Base-by-base conservation (phyloP, 2,329 filamentous ascomycete genomes). In the Aspergillus sp. region DNA sequence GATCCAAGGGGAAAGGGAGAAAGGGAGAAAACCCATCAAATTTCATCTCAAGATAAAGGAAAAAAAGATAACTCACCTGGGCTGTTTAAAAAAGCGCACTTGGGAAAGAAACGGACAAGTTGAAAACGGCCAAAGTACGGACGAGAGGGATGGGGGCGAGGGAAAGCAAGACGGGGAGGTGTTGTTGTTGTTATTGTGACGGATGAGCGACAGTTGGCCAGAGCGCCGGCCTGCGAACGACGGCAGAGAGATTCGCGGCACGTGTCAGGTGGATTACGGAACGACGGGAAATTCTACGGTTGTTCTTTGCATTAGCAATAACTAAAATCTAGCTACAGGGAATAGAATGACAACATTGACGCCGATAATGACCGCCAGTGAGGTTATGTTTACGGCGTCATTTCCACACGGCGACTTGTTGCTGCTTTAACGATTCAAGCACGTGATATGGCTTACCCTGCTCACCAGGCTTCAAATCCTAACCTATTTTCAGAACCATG, bases 181-280 rank as follows among this genome's bases (percentile, higher is more conserved):
- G 46, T 52, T 55, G 52, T 43, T 40, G 51, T 49, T 52, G 52
- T 54, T 48, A 46, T 48, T 45, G 44, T 52, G 51, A 40, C 33
- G 30, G 34, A 40, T 29, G 48, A 44, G 54, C 56, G 57, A 60
- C 57, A 62, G 52, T 53, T 61, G 62, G 59, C 59, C 62, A 62
- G 57, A 64, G 56, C 57, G 54, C 19, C 19, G 19, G 19, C 19
- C 19, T 19, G 19, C 19, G 19, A 19, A 19, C 19, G 19, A 19
- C 41, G 50, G 43, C 49, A 39, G 30, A 27, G 41, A 43, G 27
- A 46, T 28, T 41, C 39, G 39, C 19, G 19, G 36, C 36, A 39
- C 36, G 36, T 39, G 36, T 9, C 36, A n/a, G 12, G 36, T 27
- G 36, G 36, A 8, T 2, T 32, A 32, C 8, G 2, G 6, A 32